Conservation (phyloP, 2,329 filamentous ascomycete species). For the Paraconiothyrium brasiliense region DNA sequence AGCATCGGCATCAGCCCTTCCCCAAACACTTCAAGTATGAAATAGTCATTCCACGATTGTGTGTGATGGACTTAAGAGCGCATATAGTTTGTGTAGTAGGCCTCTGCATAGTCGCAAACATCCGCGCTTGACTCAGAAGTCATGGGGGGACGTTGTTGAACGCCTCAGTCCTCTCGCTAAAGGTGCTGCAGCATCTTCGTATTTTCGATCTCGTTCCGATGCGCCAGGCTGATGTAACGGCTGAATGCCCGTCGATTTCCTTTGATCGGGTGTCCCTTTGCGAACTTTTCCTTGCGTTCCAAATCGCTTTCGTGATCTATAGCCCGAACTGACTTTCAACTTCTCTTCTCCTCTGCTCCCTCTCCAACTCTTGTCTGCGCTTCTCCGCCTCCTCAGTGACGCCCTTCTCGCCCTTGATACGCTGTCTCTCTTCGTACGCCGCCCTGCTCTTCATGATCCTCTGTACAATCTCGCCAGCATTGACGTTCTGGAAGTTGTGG, state of each 20-base stretch:
- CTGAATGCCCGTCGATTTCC: not conserved
- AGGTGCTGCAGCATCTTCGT: not conserved
- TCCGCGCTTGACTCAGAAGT: not conserved
- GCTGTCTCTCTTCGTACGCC: conserved; percentile 90
- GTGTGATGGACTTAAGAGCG: not conserved
- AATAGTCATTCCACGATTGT: too few species aligned
- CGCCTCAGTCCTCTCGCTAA: not conserved
- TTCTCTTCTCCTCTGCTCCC: conserved; percentile 47
- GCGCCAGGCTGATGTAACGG: not conserved
- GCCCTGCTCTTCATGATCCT: conserved; percentile 87
- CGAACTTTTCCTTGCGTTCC: not conserved
- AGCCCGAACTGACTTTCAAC: conserved; percentile 53
- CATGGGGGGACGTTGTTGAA: not conserved
- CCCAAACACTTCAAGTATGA: too few species aligned
- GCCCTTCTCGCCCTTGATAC: conserved; percentile 88
- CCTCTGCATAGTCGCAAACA: too few species aligned
- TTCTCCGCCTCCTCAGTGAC: conserved; percentile 69
- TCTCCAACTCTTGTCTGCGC: conserved; percentile 49
- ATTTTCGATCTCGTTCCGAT: not conserved
- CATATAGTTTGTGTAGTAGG: not conserved
- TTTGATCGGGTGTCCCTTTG: not conserved
- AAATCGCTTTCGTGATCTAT: conserved; percentile 10
- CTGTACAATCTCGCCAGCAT: conserved; percentile 90
- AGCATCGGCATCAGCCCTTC: too few species aligned
- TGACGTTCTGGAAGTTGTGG: conserved; percentile 86